A percentile compares a stretch with the other conserved stretches of the same genome.
Conservation (phyloP, 108 stramenopile species). For the Craspedostauros australis region DNA sequence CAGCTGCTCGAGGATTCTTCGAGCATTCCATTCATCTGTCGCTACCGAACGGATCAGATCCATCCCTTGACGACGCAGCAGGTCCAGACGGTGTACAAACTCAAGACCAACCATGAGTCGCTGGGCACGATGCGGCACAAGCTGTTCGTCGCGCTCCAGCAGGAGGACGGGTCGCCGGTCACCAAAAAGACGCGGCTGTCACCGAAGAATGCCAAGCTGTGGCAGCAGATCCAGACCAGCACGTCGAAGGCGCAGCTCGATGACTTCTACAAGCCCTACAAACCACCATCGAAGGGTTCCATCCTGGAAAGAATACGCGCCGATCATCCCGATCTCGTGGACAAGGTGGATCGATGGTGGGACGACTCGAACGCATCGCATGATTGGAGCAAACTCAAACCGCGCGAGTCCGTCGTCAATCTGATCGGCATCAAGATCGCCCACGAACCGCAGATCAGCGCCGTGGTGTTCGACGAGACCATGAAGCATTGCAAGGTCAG, state of each 20-base stretch:
- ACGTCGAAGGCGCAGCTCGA: conserved; percentile 48
- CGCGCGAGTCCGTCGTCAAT: conserved; percentile 29
- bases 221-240: conserved; percentile 23
- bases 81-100: conserved; percentile 38
- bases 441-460: conserved; percentile 27
- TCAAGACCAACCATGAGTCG: conserved; percentile 21
- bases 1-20: conserved; percentile 40
- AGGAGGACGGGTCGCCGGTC: conserved; percentile 1
- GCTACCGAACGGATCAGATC: conserved; percentile 51
- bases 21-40: conserved; percentile 59
- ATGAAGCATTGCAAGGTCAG: conserved; percentile 21
- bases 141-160: conserved; percentile 19
- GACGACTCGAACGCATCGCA: neutral
- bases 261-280: conserved; percentile 55
- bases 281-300: conserved; percentile 51
- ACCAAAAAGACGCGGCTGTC: neutral
- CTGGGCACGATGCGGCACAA: conserved; percentile 33
- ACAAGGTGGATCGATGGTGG: conserved; percentile 39
- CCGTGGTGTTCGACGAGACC: conserved; percentile 29
- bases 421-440: conserved; percentile 50
- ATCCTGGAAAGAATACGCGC: conserved; percentile 40
- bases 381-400: conserved; percentile 8
- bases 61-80: conserved; percentile 46
- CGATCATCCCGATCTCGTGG: conserved; percentile 43
- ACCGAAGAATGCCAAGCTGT: neutral